Conservation (phyloP, 768 basidiomycete genomes). For the Xerocomellus intermedius region DNA sequence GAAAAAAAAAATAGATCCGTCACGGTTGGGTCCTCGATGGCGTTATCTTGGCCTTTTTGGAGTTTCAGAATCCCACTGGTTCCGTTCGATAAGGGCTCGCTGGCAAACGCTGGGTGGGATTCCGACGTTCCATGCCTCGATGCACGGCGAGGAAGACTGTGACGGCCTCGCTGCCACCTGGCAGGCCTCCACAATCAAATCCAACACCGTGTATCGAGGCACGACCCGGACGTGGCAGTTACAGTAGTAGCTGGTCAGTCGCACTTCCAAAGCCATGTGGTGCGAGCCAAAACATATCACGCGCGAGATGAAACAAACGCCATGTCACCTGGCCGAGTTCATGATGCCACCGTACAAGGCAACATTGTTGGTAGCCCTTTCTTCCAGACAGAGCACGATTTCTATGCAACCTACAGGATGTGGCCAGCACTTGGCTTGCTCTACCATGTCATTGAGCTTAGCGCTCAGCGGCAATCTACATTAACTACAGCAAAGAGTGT, state of each 20-base stretch:
- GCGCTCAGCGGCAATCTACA: not conserved
- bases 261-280: slow-evolving; percentile 1
- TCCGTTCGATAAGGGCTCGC: slow-evolving; percentile 3
- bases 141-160: not conserved
- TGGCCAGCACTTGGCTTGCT: slow-evolving; percentile 8
- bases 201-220: not conserved
- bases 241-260: not conserved
- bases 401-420: slow-evolving; percentile 19
- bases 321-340: not conserved
- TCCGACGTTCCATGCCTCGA: no score
- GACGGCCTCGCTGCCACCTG: not conserved
- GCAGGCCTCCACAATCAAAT: not conserved
- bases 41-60: slow-evolving; percentile 12
- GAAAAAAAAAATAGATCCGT: not conserved
- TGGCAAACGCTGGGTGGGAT: not conserved
- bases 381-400: not conserved
- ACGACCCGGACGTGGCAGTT: slow-evolving; percentile 1
- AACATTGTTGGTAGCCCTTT: not conserved
- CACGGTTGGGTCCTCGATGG: slow-evolving; percentile 7
- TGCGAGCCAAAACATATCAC: not conserved
- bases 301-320: slow-evolving; percentile 5
- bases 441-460: not conserved
- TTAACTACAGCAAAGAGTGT: slow-evolving; percentile 3
- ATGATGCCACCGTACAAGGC: slow-evolving; percentile 1
- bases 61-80: not conserved